Percentiles rank a stretch among this genome's conserved stretches.
phyloP scores from a whole-genome alignment of 371 early-diverging fungal species.

The Mortierella sp. region DNA sequence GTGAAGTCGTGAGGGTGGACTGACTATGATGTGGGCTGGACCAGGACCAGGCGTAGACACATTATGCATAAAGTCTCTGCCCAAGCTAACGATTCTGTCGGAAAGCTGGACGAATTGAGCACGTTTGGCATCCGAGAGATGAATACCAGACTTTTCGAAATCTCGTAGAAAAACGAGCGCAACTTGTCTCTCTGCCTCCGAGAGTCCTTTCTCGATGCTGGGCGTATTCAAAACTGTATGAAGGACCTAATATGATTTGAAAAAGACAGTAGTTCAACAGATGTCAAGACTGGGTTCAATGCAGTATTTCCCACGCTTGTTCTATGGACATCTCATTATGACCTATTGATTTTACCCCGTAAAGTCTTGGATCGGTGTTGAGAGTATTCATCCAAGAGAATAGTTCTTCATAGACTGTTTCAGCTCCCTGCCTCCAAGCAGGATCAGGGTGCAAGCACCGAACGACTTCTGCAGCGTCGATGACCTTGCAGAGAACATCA shows the following conservation, averaged over 20 bases:
- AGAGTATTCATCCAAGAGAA: conserved; percentile 91
- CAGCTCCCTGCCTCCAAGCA: conserved; percentile 79
- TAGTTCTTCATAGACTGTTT: conserved; percentile 80
- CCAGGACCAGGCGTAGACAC: conserved; percentile 39
- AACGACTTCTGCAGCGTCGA: conserved; percentile 95
- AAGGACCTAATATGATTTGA: conserved; percentile 63
- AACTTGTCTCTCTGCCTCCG: conserved; percentile 80
- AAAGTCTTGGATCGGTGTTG: conserved; percentile 91
- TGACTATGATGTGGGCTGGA: conserved; percentile 49
- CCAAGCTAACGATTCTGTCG: conserved; percentile 83
- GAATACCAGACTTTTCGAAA: conserved; percentile 96
- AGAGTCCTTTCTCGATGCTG: conserved; percentile 64
- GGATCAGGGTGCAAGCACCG: conserved; percentile 90
- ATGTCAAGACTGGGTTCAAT: neutral
- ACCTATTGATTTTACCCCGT: conserved; percentile 66
- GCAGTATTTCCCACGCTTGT: neutral
- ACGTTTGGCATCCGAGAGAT: conserved; percentile 77
- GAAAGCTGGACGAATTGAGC: conserved; percentile 84
- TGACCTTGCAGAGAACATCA: conserved; percentile 90
- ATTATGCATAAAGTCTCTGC: conserved; percentile 78
- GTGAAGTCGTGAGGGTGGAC: conserved; percentile 50
- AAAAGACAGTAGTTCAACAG: neutral
- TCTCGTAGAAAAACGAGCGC: conserved; percentile 89
- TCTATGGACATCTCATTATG: neutral
- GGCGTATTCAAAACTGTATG: conserved; percentile 72